These are phyloP conservation scores for Nakaseomyces nivariensis DNA, from an alignment of 1,139 yeast genomes.

Conservation along the genomic window DNA sequence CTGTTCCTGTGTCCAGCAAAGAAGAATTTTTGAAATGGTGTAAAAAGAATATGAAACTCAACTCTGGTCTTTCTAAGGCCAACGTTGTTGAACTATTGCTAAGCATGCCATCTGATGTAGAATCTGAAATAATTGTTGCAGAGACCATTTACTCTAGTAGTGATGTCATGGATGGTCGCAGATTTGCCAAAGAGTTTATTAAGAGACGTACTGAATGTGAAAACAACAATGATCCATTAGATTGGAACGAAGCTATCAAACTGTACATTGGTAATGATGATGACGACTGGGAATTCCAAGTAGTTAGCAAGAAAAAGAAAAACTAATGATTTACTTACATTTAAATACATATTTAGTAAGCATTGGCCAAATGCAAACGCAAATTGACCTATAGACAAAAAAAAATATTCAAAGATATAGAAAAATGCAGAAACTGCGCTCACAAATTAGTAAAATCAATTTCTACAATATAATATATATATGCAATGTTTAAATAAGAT, in stretches of 20 bases:
- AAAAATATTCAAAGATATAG: too few species aligned
- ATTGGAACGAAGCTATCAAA: conserved; percentile 58
- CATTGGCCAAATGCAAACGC: not conserved
- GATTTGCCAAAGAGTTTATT: conserved; percentile 84
- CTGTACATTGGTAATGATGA: conserved; percentile 49
- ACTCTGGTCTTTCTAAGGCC: conserved; percentile 61
- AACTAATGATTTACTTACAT: conserved; percentile 7
- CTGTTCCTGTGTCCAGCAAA: conserved; percentile 12
- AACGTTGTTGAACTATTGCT: conserved; percentile 74
- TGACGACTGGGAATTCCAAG: conserved; percentile 80
- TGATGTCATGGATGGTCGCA: conserved; percentile 86
- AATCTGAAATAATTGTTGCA: conserved; percentile 75
- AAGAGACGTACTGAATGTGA: conserved; percentile 70
- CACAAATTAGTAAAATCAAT: too few species aligned
- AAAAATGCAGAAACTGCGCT: too few species aligned
- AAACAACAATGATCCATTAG: conserved; percentile 44
- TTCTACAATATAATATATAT: not conserved
- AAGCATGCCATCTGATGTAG: conserved; percentile 64
- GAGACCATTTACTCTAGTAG: conserved; percentile 89
- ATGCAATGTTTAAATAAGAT: not conserved
- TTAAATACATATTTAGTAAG: not conserved
- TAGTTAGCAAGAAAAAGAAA: conserved; percentile 53
- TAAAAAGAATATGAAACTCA: conserved; percentile 60
- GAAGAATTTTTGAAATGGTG: conserved; percentile 82
- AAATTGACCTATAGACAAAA: not conserved